Conservation (phyloP, 2,329 filamentous ascomycete species). For the Sarocladium strictum region DNA sequence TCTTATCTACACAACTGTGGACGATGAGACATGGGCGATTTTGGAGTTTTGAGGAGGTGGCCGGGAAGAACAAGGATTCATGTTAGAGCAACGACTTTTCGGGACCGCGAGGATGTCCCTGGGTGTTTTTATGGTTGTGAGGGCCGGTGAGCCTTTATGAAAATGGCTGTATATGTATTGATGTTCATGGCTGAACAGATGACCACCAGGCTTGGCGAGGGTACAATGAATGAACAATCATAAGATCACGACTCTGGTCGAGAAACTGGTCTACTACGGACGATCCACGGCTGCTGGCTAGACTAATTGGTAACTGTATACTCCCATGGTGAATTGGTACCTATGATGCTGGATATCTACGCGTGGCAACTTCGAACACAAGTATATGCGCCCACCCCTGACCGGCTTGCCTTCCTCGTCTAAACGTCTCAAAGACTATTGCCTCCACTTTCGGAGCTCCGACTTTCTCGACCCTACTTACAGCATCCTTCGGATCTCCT, state of each 20-base stretch:
- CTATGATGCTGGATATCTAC: constrained; percentile 7
- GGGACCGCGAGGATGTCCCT: neutral
- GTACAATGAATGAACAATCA: neutral
- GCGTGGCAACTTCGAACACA: neutral
- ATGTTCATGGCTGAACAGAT: neutral
- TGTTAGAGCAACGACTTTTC: neutral
- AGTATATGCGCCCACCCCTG: neutral
- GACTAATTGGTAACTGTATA: too few relatives aligned
- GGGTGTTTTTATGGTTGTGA: neutral
- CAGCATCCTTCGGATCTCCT: constrained; percentile 78
- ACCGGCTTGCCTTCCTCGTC: neutral
- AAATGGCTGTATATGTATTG: constrained; percentile 4
- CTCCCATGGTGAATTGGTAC: neutral
- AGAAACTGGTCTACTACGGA: too few relatives aligned
- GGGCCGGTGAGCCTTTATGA: neutral
- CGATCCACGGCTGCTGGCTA: too few relatives aligned
- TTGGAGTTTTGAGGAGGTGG: constrained; percentile 53
- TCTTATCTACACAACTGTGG: constrained; percentile 82
- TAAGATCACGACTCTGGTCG: too few relatives aligned
- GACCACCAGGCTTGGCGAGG: neutral
- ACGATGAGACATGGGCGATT: constrained; percentile 88
- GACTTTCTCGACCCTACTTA: too few relatives aligned
- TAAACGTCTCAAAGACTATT: too few relatives aligned
- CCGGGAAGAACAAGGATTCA: too few relatives aligned
- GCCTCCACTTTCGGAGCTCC: too few relatives aligned